phyloP scores from a whole-genome alignment of 805 yeast genomes.

The Myxozyma neglecta region DNA sequence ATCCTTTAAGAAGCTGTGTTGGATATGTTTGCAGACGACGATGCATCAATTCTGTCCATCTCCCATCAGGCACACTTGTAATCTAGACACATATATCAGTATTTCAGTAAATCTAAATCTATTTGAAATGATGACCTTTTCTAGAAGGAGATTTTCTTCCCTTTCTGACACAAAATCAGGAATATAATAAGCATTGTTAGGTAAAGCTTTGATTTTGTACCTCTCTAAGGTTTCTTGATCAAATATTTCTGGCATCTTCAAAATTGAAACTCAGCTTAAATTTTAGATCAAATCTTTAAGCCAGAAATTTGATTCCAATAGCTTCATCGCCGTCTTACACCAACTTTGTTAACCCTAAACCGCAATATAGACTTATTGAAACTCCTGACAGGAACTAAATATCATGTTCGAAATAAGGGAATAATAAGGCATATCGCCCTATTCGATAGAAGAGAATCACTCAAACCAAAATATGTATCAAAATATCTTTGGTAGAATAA shows the following conservation, averaged over 20 bases:
- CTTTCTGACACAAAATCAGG: constrained; percentile 16
- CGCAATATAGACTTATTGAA: no score
- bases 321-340: no score
- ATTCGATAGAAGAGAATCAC: no score
- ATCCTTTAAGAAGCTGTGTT: constrained; percentile 22
- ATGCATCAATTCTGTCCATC: constrained; percentile 24
- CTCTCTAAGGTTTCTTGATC: constrained; percentile 10
- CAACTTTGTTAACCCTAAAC: no score
- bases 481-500: no score
- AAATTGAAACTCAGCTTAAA: no score
- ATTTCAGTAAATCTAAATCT: not conserved
- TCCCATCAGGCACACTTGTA: constrained; percentile 10
- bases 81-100: constrained; percentile 4
- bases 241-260: constrained; percentile 1
- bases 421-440: no score
- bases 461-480: no score
- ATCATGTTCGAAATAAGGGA: no score
- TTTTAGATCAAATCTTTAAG: no score
- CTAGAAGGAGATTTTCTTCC: constrained; percentile 18
- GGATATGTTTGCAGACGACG: constrained; percentile 30
- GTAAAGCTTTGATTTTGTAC: constrained; percentile 8
- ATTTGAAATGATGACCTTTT: constrained; percentile 11
- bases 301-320: no score
- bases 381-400: no score
- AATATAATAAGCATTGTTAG: constrained; percentile 18